Evolutionary conservation across 73 alveolate genomes (phyloP).

Genomic region (Durusdinium trenchii): DNA sequence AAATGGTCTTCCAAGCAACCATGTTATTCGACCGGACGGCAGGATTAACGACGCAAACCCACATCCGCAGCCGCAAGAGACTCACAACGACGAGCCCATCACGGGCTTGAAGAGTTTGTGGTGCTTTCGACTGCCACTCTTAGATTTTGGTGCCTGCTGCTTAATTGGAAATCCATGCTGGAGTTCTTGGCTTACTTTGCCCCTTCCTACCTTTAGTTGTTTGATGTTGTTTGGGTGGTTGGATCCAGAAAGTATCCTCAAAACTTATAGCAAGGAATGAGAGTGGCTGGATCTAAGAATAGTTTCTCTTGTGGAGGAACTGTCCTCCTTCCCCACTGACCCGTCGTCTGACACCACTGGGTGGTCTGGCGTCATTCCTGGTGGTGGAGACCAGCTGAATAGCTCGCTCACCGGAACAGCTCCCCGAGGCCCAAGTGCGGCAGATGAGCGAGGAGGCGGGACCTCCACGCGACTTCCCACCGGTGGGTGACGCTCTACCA

Average conservation of each 20-base stretch:
- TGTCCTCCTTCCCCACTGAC: background rate
- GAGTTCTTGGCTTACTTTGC: too few species aligned
- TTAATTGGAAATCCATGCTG: too few species aligned
- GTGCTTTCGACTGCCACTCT: background rate
- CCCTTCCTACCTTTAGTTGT: background rate
- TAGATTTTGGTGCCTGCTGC: too few species aligned
- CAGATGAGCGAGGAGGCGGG: constrained; percentile 73
- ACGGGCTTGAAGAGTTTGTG: background rate
- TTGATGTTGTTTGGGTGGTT: background rate
- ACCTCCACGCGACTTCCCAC: too few species aligned
- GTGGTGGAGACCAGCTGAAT: background rate
- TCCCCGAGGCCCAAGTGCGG: constrained; percentile 46
- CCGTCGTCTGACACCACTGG: background rate
- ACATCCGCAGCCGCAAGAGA: background rate
- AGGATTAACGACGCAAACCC: background rate
- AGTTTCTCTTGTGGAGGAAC: background rate
- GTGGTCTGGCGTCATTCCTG: background rate
- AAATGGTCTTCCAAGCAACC: too few species aligned
- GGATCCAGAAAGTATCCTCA: background rate
- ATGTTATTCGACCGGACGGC: too few species aligned
- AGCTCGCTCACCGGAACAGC: background rate
- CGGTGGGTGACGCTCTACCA: too few species aligned
- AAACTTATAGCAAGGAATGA: background rate
- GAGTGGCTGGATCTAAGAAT: background rate
- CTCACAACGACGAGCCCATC: background rate